A percentile compares a stretch with the other conserved stretches of the same genome.
phyloP scores from a whole-genome alignment of 2,329 filamentous ascomycete genomes.

The Microdochium trichocladiopsis region DNA sequence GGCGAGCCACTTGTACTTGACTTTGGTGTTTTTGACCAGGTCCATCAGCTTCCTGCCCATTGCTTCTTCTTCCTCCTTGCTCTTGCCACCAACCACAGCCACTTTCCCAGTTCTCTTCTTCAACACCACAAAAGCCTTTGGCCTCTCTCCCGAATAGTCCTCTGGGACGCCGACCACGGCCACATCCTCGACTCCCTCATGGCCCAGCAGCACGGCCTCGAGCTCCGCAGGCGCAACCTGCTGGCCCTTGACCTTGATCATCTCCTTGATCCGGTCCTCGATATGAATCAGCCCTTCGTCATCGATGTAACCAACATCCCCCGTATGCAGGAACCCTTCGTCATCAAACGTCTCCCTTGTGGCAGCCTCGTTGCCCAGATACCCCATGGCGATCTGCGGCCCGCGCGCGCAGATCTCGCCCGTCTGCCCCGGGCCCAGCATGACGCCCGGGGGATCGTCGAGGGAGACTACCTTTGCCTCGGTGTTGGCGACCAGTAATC shows the following conservation, averaged over 20 bases:
- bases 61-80: slow-evolving; percentile 8
- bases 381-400: slow-evolving; percentile 40
- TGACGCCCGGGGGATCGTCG: slow-evolving; percentile 19
- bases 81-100: neutral
- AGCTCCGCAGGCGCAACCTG: slow-evolving; percentile 23
- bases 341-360: slow-evolving; percentile 10
- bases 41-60: slow-evolving; percentile 31
- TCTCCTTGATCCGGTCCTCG: slow-evolving; percentile 55
- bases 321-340: slow-evolving; percentile 32
- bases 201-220: slow-evolving; percentile 19
- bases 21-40: slow-evolving; percentile 43
- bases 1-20: slow-evolving; percentile 41
- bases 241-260: slow-evolving; percentile 24
- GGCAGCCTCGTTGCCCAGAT: slow-evolving; percentile 20
- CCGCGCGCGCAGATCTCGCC: slow-evolving; percentile 39
- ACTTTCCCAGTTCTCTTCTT: slow-evolving; percentile 14
- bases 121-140: slow-evolving; percentile 53
- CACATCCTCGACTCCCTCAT: slow-evolving; percentile 43
- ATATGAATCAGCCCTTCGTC: slow-evolving; percentile 47
- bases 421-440: slow-evolving; percentile 31
- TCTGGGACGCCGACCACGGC: slow-evolving; percentile 49
- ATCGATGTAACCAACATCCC: slow-evolving; percentile 46
- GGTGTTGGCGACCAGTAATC: slow-evolving; percentile 48
- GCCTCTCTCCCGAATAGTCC: slow-evolving; percentile 47
- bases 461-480: slow-evolving; percentile 45